Evolutionary conservation across 1,284 basidiomycete species (phyloP).

Genomic region (Testicularia cyperi): DNA sequence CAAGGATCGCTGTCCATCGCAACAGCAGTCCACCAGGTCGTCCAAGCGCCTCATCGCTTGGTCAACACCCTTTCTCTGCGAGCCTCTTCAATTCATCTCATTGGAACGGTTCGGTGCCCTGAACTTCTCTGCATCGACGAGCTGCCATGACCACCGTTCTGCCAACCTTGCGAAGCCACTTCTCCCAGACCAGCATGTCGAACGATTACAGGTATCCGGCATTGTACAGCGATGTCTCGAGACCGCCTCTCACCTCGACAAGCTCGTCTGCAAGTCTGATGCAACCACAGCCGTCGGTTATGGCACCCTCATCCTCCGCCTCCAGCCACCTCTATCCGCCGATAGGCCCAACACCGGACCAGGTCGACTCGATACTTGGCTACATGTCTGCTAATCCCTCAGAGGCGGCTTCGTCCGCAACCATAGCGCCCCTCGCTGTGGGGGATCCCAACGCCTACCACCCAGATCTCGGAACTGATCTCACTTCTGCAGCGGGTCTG

Average conservation of each 20-base stretch:
- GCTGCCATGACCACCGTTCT: slow-evolving; percentile 36
- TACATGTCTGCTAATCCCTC: slow-evolving; percentile 2
- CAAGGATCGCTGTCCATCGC: too few species aligned
- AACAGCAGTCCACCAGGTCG: too few species aligned
- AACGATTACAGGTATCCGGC: slow-evolving; percentile 21
- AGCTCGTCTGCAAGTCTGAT: slow-evolving; percentile 1
- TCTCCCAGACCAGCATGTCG: slow-evolving; percentile 29
- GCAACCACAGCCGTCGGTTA: slow-evolving; percentile 8
- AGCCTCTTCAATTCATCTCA: too few species aligned
- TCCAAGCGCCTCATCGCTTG: too few species aligned
- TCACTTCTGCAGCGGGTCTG: slow-evolving; percentile 17
- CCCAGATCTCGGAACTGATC: slow-evolving; percentile 27
- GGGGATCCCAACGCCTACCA: too few species aligned
- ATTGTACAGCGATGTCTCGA: slow-evolving; percentile 23
- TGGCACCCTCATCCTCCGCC: slow-evolving; percentile 5
- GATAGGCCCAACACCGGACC: background rate
- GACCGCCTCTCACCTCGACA: slow-evolving; percentile 4
- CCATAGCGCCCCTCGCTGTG: slow-evolving; percentile 11
- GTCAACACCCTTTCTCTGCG: too few species aligned
- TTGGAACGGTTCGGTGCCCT: too few species aligned
- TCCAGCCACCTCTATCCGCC: slow-evolving; percentile 16
- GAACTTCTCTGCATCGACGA: background rate
- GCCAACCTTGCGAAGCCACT: slow-evolving; percentile 34
- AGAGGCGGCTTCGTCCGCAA: slow-evolving; percentile 1
- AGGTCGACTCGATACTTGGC: slow-evolving; percentile 13